phyloP scores from a whole-genome alignment of 1,139 yeast species.

The Nadsonia commutata region DNA sequence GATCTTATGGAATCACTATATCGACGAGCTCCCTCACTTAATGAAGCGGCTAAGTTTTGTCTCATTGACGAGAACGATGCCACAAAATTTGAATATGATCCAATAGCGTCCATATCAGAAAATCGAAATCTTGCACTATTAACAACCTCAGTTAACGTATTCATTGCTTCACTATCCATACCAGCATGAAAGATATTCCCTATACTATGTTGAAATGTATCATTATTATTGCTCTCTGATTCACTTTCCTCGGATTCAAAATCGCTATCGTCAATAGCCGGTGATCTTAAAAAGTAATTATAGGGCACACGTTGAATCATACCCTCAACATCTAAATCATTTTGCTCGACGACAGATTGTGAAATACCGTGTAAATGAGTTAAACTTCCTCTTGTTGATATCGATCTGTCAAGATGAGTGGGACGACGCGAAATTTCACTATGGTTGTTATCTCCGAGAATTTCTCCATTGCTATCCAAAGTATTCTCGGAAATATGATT shows the following conservation, averaged over 20 bases:
- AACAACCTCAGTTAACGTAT: not conserved
- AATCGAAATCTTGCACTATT: not conserved
- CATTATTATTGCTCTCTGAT: not conserved
- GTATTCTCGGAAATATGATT: too few species aligned
- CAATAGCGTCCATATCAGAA: not conserved
- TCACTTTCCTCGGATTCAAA: not conserved
- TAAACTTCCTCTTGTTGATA: too few species aligned
- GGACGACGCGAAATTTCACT: too few species aligned
- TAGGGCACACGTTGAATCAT: not conserved
- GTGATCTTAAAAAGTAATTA: not conserved
- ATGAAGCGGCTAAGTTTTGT: not conserved
- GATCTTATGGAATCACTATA: not conserved
- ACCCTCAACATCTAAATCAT: not conserved
- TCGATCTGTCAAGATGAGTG: too few species aligned
- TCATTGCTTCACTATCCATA: not conserved
- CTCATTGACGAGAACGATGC: not conserved
- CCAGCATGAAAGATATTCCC: not conserved
- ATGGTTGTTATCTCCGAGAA: too few species aligned
- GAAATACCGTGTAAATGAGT: too few species aligned
- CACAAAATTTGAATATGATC: not conserved
- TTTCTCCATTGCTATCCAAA: too few species aligned
- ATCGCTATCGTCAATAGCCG: conserved; percentile 1
- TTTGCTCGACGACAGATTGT: too few species aligned
- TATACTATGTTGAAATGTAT: conserved; percentile 12
- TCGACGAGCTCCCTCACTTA: not conserved